Conservation (phyloP, 2,329 filamentous ascomycete genomes). For the Gnomoniopsis sp. region DNA sequence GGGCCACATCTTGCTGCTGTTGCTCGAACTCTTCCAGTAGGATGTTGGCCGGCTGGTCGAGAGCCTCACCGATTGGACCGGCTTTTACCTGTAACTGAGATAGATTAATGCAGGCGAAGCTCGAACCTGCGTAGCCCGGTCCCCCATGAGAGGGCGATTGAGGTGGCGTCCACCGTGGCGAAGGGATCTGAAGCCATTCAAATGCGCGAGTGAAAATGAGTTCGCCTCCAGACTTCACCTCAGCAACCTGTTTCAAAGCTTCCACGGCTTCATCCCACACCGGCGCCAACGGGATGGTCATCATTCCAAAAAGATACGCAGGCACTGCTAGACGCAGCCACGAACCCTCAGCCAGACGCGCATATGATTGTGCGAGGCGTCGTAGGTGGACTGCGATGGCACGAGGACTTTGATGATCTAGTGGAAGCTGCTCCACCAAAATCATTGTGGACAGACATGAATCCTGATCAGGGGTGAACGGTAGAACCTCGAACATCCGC, state of each 20-base stretch:
- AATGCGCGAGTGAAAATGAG: constrained; percentile 70
- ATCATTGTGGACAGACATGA: constrained; percentile 63
- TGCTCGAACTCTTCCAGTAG: constrained; percentile 64
- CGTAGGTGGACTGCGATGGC: constrained; percentile 82
- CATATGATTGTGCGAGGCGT: constrained; percentile 66
- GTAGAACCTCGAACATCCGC: constrained; percentile 64
- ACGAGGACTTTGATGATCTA: constrained; percentile 73
- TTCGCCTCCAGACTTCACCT: constrained; percentile 69
- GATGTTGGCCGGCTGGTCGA: constrained; percentile 51
- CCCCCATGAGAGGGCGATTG: constrained; percentile 29
- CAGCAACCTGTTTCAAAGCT: constrained; percentile 71
- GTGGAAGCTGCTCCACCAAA: constrained; percentile 73
- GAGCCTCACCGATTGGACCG: constrained; percentile 47
- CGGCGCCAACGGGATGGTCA: constrained; percentile 80
- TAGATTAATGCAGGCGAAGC: constrained; percentile 84
- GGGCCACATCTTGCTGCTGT: constrained; percentile 51
- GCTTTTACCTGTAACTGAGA: constrained; percentile 53
- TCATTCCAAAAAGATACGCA: constrained; percentile 80
- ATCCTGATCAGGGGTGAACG: constrained; percentile 45
- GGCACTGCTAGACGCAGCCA: constrained; percentile 73
- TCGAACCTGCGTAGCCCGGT: constrained; percentile 48
- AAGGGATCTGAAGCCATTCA: constrained; percentile 66
- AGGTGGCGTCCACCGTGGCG: constrained; percentile 50
- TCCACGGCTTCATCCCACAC: constrained; percentile 82
- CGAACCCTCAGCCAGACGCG: constrained; percentile 52